Base-by-base conservation (phyloP, 257 asterid genomes). In the Ballota nigra region DNA sequence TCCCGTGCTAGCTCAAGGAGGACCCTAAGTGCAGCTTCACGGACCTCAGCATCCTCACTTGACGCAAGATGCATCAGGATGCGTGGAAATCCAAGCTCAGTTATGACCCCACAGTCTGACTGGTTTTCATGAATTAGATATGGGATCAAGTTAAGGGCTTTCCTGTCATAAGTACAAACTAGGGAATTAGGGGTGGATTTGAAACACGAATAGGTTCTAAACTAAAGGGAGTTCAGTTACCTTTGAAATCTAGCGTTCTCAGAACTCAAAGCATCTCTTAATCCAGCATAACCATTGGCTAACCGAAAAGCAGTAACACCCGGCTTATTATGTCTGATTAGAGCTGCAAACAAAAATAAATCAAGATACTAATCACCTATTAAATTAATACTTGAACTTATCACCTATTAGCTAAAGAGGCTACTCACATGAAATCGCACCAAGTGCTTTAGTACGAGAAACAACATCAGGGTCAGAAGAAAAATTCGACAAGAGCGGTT, bases 341-440 rank as follows among this genome's bases (percentile, higher is more conserved):
- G 81, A 63, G 96, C 97, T 94, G 86, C 74, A 78, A 18, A 69
- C 28, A 56, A 24, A 56, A 49, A 38, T 28, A 0, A 40, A 53
- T 79, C 47, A 65, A 56, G 51, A 63, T n/a, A 24, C 57, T 43
- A 40, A 6, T 19, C n/a, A 41, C 7, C 6, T 8, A 18, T 18
- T 19, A 8, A 57, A 3, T 29, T n/a, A n/a, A 29, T 41, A 75
- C 28, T 18, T 1, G 29, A 59, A 24, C 24, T 28, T 10, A 16
- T 8, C 28, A 4, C 13, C 60, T 47, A 20, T 24, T 10, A 49
- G 52, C n/a, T n/a, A n/a, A 4, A 11, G 33, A 56, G 51, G 40
- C 8, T 33, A 75, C 95, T 77, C 62, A 94, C 98, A 89, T 65
- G 99, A 86, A 69, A 95, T 87, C 70, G 99, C 98, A 31, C 95